phyloP scores from a whole-genome alignment of 768 basidiomycete species.

The Boletus edulis region DNA sequence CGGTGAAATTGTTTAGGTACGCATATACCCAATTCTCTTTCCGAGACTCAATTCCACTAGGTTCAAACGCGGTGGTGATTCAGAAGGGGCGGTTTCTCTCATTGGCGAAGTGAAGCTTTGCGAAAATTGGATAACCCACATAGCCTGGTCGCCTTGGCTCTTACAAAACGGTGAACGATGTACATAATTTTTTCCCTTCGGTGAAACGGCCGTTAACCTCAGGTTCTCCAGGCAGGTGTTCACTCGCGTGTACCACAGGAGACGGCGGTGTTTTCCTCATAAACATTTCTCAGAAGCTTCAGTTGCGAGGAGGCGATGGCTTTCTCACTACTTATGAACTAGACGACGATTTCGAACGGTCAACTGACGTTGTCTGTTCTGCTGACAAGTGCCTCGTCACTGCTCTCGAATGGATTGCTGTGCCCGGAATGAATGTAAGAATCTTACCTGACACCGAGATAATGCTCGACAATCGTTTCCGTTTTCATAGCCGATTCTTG shows the following conservation, averaged over 20 bases:
- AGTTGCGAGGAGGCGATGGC: conserved; percentile 18
- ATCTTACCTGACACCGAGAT: conserved; percentile 4
- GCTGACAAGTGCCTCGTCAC: conserved; percentile 47
- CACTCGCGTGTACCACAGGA: conserved; percentile 55
- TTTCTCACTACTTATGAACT: conserved; percentile 36
- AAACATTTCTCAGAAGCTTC: conserved; percentile 48
- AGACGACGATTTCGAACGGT: conserved; percentile 30
- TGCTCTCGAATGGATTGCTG: conserved; percentile 55
- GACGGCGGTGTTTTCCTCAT: conserved; percentile 60
- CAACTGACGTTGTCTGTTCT: conserved; percentile 24
- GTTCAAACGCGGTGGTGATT: conserved; percentile 14
- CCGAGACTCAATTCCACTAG: conserved; percentile 12
- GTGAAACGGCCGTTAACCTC: conserved; percentile 10
- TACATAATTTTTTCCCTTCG: conserved; percentile 28
- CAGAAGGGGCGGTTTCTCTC: conserved; percentile 29
- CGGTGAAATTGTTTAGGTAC: conserved; percentile 58
- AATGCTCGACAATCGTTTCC: conserved; percentile 5
- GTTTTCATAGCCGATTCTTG: conserved; percentile 50
- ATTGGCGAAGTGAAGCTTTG: conserved; percentile 42
- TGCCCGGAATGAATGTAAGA: conserved; percentile 39
- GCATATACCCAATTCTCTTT: background rate
- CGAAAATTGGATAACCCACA: conserved; percentile 62
- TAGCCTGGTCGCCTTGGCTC: conserved; percentile 61
- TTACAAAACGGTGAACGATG: conserved; percentile 38
- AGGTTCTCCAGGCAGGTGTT: conserved; percentile 47